A percentile compares a stretch with the other conserved stretches of the same genome.
Evolutionary conservation across 176 grass and related monocot genomes (phyloP).

Genomic region (Triticum monococcum): DNA sequence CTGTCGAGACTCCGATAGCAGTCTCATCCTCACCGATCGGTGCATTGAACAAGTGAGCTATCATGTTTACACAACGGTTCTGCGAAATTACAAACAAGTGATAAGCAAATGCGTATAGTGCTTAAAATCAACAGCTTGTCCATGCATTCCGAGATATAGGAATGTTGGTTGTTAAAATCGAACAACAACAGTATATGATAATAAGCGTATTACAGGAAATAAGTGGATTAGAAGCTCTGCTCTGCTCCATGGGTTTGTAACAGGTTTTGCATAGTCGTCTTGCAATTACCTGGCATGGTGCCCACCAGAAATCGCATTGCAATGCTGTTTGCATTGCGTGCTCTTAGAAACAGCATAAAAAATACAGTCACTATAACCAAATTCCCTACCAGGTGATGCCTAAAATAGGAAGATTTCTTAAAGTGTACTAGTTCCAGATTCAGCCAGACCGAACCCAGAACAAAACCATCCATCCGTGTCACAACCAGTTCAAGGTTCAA

Average conservation of each 20-base stretch:
- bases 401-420: neutral
- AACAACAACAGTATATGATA: neutral
- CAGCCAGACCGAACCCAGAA: neutral
- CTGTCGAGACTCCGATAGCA: conserved; percentile 62
- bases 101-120: neutral
- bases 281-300: neutral
- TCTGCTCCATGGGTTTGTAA: neutral
- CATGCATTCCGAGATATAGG: neutral
- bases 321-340: neutral
- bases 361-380: neutral
- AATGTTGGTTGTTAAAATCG: neutral
- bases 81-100: neutral
- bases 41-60: conserved; percentile 73
- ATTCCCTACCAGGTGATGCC: neutral
- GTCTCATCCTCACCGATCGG: conserved; percentile 64
- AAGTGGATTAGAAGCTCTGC: neutral
- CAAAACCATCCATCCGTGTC: neutral
- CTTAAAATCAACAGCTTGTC: neutral
- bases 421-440: neutral
- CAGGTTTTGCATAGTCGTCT: neutral
- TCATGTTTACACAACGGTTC: conserved; percentile 90
- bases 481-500: neutral
- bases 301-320: neutral
- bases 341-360: neutral
- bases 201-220: neutral